Evolutionary conservation across 1,284 basidiomycete genomes (phyloP).

Genomic region (Cryptococcus depauperatus): DNA sequence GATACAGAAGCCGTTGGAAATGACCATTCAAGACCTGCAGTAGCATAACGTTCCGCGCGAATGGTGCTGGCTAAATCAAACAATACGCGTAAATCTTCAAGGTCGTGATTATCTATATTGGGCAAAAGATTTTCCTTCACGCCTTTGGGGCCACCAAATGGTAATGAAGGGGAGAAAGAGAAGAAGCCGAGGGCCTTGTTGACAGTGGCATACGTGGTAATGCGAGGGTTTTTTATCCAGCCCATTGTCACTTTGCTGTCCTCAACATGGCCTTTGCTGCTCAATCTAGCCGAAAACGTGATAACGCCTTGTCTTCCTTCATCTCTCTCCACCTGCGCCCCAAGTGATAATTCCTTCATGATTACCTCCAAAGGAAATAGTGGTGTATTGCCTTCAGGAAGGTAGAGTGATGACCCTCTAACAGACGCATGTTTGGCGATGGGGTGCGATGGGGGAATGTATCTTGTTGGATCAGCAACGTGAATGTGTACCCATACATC

Average conservation of each 20-base stretch:
- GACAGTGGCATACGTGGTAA: constrained; percentile 63
- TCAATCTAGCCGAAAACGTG: constrained; percentile 73
- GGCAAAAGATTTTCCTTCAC: background rate
- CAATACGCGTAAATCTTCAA: constrained; percentile 47
- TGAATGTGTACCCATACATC: constrained; percentile 81
- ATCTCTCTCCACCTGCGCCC: constrained; percentile 40
- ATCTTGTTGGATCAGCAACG: constrained; percentile 82
- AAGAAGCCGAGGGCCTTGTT: constrained; percentile 52
- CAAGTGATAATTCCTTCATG: constrained; percentile 54
- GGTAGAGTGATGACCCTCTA: constrained; percentile 54
- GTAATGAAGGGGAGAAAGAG: constrained; percentile 11
- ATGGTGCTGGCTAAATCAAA: constrained; percentile 35
- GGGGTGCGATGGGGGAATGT: constrained; percentile 62
- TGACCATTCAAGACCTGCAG: constrained; percentile 28
- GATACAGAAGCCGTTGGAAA: constrained; percentile 10
- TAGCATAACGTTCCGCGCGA: constrained; percentile 24
- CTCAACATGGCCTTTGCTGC: constrained; percentile 56
- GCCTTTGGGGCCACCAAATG: constrained; percentile 24
- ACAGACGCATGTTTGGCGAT: constrained; percentile 54
- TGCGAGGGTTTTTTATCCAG: constrained; percentile 60
- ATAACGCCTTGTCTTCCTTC: constrained; percentile 51
- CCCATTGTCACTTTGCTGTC: constrained; percentile 67
- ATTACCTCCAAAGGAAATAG: constrained; percentile 56
- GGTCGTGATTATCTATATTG: constrained; percentile 11
- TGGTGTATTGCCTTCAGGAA: constrained; percentile 57